phyloP scores from a whole-genome alignment of 768 basidiomycete species.

The Tulasnella sp. region DNA sequence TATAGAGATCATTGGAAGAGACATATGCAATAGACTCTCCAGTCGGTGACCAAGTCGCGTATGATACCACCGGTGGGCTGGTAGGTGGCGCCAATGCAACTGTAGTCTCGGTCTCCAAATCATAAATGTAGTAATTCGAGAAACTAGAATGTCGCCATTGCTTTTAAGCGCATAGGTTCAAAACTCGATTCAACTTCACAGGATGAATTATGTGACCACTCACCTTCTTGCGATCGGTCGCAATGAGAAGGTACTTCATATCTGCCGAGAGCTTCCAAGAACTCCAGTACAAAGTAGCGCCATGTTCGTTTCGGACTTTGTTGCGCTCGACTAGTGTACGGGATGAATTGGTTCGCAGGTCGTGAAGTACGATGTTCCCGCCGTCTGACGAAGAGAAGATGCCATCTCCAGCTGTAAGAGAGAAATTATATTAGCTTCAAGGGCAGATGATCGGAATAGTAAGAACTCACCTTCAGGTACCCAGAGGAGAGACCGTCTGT shows the following conservation, averaged over 20 bases:
- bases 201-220: slow-evolving; percentile 13
- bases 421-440: neutral
- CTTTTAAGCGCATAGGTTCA: slow-evolving; percentile 28
- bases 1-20: slow-evolving; percentile 75
- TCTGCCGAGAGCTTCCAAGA: slow-evolving; percentile 83
- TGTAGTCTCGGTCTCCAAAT: slow-evolving; percentile 56
- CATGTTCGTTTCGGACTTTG: slow-evolving; percentile 58
- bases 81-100: slow-evolving; percentile 59
- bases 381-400: slow-evolving; percentile 61
- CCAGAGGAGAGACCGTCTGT: slow-evolving; percentile 55
- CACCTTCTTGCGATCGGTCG: slow-evolving; percentile 65
- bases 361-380: slow-evolving; percentile 65
- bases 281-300: slow-evolving; percentile 39
- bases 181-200: neutral
- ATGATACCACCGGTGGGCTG: slow-evolving; percentile 59
- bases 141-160: slow-evolving; percentile 92
- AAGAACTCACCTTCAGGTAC: slow-evolving; percentile 76
- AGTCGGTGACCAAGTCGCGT: slow-evolving; percentile 82
- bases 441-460: neutral
- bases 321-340: slow-evolving; percentile 43
- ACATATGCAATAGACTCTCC: slow-evolving; percentile 80
- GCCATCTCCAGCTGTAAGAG: slow-evolving; percentile 73
- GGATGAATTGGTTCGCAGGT: slow-evolving; percentile 66
- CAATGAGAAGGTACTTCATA: slow-evolving; percentile 79
- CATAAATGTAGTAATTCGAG: slow-evolving; percentile 90